Evolutionary conservation across 495 filamentous ascomycete species (phyloP).

Genomic region (Friedmanniomyces simplex): DNA sequence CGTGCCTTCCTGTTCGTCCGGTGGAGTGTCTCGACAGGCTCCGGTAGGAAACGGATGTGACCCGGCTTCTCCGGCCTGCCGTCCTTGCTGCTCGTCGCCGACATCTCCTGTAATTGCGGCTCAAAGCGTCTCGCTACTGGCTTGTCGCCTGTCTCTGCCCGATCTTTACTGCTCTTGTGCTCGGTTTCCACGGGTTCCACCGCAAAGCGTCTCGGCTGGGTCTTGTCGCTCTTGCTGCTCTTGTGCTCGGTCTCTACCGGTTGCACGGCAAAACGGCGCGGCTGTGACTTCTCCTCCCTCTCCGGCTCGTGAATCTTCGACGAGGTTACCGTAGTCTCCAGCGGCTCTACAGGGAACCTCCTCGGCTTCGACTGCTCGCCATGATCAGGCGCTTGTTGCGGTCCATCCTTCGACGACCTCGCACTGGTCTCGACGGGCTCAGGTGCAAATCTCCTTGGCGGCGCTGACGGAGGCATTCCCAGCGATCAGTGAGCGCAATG

Average conservation of each 20-base stretch:
- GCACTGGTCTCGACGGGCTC: constrained; percentile 28
- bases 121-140: constrained; percentile 40
- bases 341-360: constrained; percentile 47
- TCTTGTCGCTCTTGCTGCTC: constrained; percentile 39
- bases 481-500: neutral
- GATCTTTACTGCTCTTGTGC: constrained; percentile 34
- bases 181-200: constrained; percentile 59
- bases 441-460: constrained; percentile 23
- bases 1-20: constrained; percentile 38
- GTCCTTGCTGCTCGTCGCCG: constrained; percentile 37
- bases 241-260: constrained; percentile 56
- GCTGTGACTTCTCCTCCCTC: constrained; percentile 34
- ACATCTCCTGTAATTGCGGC: constrained; percentile 50
- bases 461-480: constrained; percentile 8
- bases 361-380: constrained; percentile 20
- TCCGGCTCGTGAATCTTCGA: constrained; percentile 30
- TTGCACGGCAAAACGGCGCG: constrained; percentile 37
- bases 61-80: neutral
- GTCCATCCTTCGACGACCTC: constrained; percentile 23
- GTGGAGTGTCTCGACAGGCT: constrained; percentile 58
- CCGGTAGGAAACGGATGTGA: constrained; percentile 43
- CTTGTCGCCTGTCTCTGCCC: constrained; percentile 12
- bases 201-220: constrained; percentile 36
- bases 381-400: constrained; percentile 1
- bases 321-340: constrained; percentile 50